Percentiles rank a stretch among this genome's conserved stretches.
These are phyloP conservation scores for Phialophora expanda DNA, from an alignment of 2,329 filamentous ascomycete genomes.

Conservation along the genomic window DNA sequence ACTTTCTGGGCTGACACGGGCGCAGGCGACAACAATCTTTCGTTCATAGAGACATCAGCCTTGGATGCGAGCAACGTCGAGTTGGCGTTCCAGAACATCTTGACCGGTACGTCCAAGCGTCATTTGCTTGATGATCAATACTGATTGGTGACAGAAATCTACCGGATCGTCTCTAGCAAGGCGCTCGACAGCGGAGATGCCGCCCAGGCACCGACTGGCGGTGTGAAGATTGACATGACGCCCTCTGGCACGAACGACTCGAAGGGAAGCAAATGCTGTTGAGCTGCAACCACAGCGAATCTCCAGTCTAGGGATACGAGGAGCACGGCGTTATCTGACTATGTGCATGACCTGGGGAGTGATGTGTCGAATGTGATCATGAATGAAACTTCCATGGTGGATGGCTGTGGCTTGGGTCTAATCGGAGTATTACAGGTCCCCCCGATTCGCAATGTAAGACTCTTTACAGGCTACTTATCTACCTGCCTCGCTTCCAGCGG, in stretches of 20 bases:
- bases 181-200: constrained; percentile 88
- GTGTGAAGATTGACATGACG: constrained; percentile 80
- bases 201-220: constrained; percentile 77
- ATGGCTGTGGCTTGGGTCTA: constrained; percentile 15
- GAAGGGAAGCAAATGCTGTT: constrained; percentile 84
- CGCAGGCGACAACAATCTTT: constrained; percentile 92
- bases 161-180: constrained; percentile 98
- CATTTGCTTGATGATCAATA: neutral
- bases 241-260: constrained; percentile 79
- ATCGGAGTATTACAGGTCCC: constrained; percentile 4
- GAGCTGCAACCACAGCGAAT: constrained; percentile 4
- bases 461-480: neutral
- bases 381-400: constrained; percentile 26
- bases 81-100: constrained; percentile 98
- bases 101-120: constrained; percentile 73
- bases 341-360: constrained; percentile 22
- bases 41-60: constrained; percentile 98
- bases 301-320: constrained; percentile 1
- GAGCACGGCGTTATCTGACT: constrained; percentile 32
- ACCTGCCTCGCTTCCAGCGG: neutral
- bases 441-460: constrained; percentile 3
- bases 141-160: constrained; percentile 71
- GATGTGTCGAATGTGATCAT: constrained; percentile 33
- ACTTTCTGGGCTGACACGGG: constrained; percentile 35
- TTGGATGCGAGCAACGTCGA: constrained; percentile 99